Percentiles rank a stretch among this genome's conserved stretches.
phyloP scores from a whole-genome alignment of 139 green algal species.

The Edaphochlamys debaryana region DNA sequence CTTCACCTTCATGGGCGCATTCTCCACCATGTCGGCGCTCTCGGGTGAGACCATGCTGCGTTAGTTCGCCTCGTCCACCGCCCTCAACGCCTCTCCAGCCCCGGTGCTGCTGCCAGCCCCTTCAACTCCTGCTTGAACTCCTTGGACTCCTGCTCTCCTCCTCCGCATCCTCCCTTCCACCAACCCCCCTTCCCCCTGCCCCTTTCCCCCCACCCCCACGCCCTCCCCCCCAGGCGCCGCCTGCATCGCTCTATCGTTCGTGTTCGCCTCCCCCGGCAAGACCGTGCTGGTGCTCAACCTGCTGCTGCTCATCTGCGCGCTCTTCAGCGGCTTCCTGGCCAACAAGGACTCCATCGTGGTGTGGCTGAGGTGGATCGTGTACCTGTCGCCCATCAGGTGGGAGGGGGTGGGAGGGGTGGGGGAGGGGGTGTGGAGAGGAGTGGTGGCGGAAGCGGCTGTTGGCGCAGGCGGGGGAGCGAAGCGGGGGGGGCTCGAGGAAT shows the following conservation, averaged over 20 bases:
- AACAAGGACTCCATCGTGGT: conserved; percentile 66
- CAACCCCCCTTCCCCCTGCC: neutral
- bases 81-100: neutral
- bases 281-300: conserved; percentile 79
- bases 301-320: conserved; percentile 78
- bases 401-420: neutral
- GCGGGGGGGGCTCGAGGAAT: too few species aligned
- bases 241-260: conserved; percentile 62
- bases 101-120: neutral
- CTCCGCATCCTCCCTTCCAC: too few species aligned
- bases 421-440: too few species aligned
- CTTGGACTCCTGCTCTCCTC: neutral
- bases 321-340: conserved; percentile 80
- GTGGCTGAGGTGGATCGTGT: conserved; percentile 72
- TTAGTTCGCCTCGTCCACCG: neutral
- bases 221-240: conserved; percentile 59
- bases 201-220: neutral
- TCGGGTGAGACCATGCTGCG: neutral
- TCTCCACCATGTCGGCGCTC: conserved; percentile 63
- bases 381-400: conserved; percentile 64
- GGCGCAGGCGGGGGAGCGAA: too few species aligned
- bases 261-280: conserved; percentile 50
- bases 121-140: neutral
- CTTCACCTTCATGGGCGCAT: conserved; percentile 70
- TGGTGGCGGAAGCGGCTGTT: too few species aligned